Conservation (phyloP, 1,284 basidiomycete genomes). For the Coniferiporia weirii region DNA sequence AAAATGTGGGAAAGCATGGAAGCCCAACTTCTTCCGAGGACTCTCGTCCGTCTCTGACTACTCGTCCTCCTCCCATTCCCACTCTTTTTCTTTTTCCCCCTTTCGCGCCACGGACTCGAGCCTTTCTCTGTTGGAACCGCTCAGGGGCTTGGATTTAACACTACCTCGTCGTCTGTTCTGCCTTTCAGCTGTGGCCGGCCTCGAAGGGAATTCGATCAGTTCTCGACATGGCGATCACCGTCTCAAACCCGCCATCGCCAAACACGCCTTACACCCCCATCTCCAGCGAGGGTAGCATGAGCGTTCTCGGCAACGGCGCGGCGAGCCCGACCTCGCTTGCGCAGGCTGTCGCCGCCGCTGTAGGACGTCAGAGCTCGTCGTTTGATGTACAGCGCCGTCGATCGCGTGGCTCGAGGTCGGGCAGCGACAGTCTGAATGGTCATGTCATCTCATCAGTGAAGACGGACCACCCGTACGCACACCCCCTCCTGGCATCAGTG, state of each 20-base stretch:
- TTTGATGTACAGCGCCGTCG: constrained; percentile 1
- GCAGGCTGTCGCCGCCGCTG: neutral
- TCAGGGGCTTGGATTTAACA: no score
- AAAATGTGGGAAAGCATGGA: no score
- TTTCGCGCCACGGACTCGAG: no score
- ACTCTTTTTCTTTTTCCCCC: no score
- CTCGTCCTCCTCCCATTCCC: no score
- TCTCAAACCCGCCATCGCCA: constrained; percentile 1
- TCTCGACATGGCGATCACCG: constrained; percentile 4
- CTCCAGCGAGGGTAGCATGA: constrained; percentile 1
- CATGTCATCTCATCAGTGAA: neutral
- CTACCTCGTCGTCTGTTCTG: neutral
- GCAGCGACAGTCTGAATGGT: neutral
- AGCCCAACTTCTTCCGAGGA: no score
- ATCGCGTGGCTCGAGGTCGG: constrained; percentile 1
- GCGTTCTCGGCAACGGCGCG: neutral
- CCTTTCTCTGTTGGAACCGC: no score
- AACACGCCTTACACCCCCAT: neutral
- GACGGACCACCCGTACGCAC: neutral
- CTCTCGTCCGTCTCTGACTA: no score
- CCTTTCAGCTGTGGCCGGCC: neutral
- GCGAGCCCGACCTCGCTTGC: neutral
- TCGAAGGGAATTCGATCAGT: neutral
- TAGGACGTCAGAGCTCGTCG: constrained; percentile 2
- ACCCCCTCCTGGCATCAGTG: neutral